Percentiles rank a stretch among this genome's conserved stretches.
phyloP scores from a whole-genome alignment of 1,284 basidiomycete species.

The Pseudozyma flocculosa region DNA sequence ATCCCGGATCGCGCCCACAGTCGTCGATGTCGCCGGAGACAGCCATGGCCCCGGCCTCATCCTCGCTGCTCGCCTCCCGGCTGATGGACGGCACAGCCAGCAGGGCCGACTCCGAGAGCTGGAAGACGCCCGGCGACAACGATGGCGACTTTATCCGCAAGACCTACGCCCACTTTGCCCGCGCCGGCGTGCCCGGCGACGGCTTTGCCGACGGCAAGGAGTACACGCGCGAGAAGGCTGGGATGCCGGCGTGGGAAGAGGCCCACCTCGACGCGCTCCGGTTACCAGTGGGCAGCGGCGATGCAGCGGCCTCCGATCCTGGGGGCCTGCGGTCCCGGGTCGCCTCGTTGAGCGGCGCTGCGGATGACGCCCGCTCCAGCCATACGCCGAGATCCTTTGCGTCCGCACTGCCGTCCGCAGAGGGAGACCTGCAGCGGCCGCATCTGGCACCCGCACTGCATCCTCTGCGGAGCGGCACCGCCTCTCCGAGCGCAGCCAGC shows the following conservation, averaged over 20 bases:
- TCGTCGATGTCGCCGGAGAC: background rate
- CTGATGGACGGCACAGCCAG: background rate
- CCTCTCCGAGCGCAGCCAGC: background rate
- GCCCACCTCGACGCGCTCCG: slow-evolving; percentile 16
- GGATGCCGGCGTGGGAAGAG: slow-evolving; percentile 37
- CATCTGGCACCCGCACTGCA: no score
- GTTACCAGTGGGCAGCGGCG: no score
- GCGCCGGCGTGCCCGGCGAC: slow-evolving; percentile 43
- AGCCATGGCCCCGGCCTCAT: no score
- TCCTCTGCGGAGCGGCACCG: background rate
- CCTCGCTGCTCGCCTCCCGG: background rate
- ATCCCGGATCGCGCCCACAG: background rate
- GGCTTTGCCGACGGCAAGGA: slow-evolving; percentile 51
- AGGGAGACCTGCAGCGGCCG: no score
- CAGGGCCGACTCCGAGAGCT: background rate
- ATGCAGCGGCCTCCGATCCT: no score
- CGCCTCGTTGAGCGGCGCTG: no score
- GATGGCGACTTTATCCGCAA: slow-evolving; percentile 48
- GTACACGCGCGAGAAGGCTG: slow-evolving; percentile 45
- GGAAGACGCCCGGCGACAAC: slow-evolving; percentile 20
- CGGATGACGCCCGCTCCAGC: background rate
- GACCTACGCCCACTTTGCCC: slow-evolving; percentile 50
- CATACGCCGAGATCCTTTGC: background rate
- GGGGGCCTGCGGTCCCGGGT: no score
- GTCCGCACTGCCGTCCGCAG: background rate